These are phyloP conservation scores for Colletotrichum kahawae DNA, from an alignment of 2,329 filamentous ascomycete species.

Conservation along the genomic window DNA sequence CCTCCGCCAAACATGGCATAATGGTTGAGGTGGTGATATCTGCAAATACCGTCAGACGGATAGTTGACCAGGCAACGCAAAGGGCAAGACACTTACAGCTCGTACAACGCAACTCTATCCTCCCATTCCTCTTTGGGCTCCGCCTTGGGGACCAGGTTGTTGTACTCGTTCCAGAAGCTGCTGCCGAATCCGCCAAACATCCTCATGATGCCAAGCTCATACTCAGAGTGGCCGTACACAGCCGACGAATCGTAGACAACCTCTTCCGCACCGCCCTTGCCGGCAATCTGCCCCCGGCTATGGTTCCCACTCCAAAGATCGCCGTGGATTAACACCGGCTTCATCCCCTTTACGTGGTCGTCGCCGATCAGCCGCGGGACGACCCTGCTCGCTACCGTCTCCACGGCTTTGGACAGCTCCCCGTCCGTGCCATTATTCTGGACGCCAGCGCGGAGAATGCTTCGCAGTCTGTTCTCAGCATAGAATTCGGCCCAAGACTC, in stretches of 20 bases:
- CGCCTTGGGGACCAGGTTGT: slow-evolving; percentile 74
- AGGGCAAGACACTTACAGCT: slow-evolving; percentile 64
- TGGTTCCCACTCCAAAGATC: slow-evolving; percentile 95
- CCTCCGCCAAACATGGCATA: slow-evolving; percentile 82
- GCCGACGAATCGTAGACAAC: slow-evolving; percentile 83
- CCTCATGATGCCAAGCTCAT: slow-evolving; percentile 90
- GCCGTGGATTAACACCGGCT: slow-evolving; percentile 85
- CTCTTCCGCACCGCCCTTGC: slow-evolving; percentile 63
- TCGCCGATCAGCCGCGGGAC: slow-evolving; percentile 80
- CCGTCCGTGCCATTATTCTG: slow-evolving; percentile 67
- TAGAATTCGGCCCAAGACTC: slow-evolving; percentile 86
- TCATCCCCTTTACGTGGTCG: slow-evolving; percentile 65
- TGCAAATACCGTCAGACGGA: slow-evolving; percentile 38
- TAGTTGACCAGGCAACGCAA: background rate
- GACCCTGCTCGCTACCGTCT: slow-evolving; percentile 65
- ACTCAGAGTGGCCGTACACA: slow-evolving; percentile 88
- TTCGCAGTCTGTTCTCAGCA: slow-evolving; percentile 73
- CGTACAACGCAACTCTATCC: slow-evolving; percentile 83
- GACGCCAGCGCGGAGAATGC: slow-evolving; percentile 64
- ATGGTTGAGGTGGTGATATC: slow-evolving; percentile 91
- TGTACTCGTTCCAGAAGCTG: slow-evolving; percentile 79
- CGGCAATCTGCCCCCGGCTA: slow-evolving; percentile 65
- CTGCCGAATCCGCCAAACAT: slow-evolving; percentile 92
- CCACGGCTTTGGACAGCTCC: slow-evolving; percentile 67
- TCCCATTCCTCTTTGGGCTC: slow-evolving; percentile 84